Base-by-base conservation (phyloP, 352 stramenopile genomes). In the Phytophthora niederhauseri region DNA sequence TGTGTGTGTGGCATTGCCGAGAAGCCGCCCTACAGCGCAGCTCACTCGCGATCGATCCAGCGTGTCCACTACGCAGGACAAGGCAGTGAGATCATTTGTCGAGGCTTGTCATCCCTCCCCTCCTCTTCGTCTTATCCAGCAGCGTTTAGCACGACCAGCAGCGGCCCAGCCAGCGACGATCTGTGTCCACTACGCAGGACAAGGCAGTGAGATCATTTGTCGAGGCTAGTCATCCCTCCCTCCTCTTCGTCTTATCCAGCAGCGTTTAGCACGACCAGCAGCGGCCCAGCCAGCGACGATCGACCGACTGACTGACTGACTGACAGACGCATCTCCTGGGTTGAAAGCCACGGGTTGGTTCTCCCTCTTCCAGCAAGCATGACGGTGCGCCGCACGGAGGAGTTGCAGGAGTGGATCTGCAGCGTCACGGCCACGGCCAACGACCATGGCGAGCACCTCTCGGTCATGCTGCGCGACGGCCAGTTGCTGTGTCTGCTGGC, bases 401-500 rank as follows among this genome's bases (percentile, higher is more conserved):
- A 95, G 67, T 68, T 95, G 26, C 84, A 93, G 72, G 87, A 91
- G 31, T 95, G 87, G 87, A 88, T 95, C 77, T 91, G 80, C 61
- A 85, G 85, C 71, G 80, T 94, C 55, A 95, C 85, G 22, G 82
- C 87, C 61, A 76, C 92, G 67, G 51, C 75, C 41, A 85, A 85
- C 52, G 84, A 90, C 49, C 77, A 82, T 74, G 75, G 83, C 34
- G 87, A 94, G 68, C 87, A 97, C 74, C 72, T 97, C 24, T 93
- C 84, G 36, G 77, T 89, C 17, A 81, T 93, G 74, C 76, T 97
- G 31, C 86, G 93, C 64, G 84, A 97, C 68, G 89, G 89, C 19
- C 89, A 97, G 68, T 78, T 95, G 52, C 82, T 97, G 41, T 97
- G 89, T 75, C 73, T 91, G 41, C 77, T 97, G 36, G 89, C 88